Evolutionary conservation across 176 grass and related monocot species (phyloP).

Genomic region (Bolboschoenus planiculmis): DNA sequence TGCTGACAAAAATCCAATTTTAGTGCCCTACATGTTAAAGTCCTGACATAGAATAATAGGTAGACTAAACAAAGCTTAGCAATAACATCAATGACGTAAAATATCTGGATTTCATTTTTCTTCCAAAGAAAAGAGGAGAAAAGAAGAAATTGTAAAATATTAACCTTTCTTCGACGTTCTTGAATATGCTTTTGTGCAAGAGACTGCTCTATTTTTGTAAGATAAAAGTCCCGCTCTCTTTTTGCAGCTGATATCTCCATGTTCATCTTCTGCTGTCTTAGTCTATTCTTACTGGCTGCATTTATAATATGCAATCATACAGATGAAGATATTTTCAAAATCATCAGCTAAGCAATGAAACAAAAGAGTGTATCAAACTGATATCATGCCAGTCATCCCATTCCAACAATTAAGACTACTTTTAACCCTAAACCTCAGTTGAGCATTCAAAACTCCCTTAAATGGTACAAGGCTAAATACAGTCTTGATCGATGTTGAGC

Average conservation of each 20-base stretch:
- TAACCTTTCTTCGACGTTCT: constrained; percentile 76
- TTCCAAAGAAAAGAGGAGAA: background rate
- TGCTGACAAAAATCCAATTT: background rate
- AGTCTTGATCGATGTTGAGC: background rate
- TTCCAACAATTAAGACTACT: background rate
- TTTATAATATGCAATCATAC: constrained; percentile 4
- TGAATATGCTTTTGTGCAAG: constrained; percentile 45
- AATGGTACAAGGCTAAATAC: background rate
- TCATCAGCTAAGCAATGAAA: background rate
- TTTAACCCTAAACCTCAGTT: background rate
- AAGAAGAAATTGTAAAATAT: constrained; percentile 17
- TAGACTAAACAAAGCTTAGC: too few species aligned
- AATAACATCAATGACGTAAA: background rate
- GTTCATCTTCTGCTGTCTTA: constrained; percentile 75
- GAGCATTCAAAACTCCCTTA: background rate
- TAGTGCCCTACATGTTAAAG: too few species aligned
- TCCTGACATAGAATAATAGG: too few species aligned
- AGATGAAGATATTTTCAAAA: constrained; percentile 3
- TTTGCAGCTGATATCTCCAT: constrained; percentile 91
- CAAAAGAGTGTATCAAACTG: background rate
- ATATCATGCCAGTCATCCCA: background rate
- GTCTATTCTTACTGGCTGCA: constrained; percentile 65
- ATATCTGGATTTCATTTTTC: background rate
- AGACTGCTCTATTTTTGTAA: constrained; percentile 72
- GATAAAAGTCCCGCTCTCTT: constrained; percentile 83